Base-by-base conservation (phyloP, 306 rosid genomes). In the Inga leiocalycina region DNA sequence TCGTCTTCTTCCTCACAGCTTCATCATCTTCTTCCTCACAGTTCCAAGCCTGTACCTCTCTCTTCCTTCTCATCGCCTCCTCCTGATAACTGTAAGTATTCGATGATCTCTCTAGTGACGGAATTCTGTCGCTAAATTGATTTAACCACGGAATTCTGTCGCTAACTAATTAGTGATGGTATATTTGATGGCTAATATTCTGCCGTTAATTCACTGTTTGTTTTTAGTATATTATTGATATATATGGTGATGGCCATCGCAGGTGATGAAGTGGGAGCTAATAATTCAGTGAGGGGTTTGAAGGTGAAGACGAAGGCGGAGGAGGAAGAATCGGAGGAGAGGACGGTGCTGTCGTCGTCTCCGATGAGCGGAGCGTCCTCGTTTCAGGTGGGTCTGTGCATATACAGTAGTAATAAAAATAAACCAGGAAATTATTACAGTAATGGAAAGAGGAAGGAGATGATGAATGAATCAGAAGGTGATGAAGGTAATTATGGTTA, bases 321-420 rank as follows among this genome's bases (percentile, higher is more conserved):
- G 24, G 90, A 88, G 46, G 94, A 94, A 17, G 97, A 87, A 81
- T 87, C 78, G 13, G 96, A 90, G 76, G 94, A 89, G 41, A 84
- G 86, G 34, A 59, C 66, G 30, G 66, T 59, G 34, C 34, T 59
- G 34, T 59, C 66, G 34, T 88, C 89, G 0, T 92, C 99, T 9
- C 97, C 98, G 0, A 93, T 91, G 84, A 93, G 99, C 74, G 89
- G 91, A 8, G 93, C 91, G 0, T 91, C 98, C 0, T 92, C 94
- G 39, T 94, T 96, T 62, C 97, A 86, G 80, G 87, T 92, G 97
- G 98, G 91, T 64, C 92, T 96, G 19, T 85, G 91, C 46, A 86
- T 85, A 4, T 88, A 86, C 78, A 87, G 48, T 49, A 73, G 81
- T 12, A 66, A 6, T 5, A 83, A 72, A 1, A 72, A 89, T 32